A percentile compares a stretch with the other conserved stretches of the same genome.
These are phyloP conservation scores for Wickerhamiella musiphila DNA, from an alignment of 805 yeast genomes.

Conservation along the genomic window DNA sequence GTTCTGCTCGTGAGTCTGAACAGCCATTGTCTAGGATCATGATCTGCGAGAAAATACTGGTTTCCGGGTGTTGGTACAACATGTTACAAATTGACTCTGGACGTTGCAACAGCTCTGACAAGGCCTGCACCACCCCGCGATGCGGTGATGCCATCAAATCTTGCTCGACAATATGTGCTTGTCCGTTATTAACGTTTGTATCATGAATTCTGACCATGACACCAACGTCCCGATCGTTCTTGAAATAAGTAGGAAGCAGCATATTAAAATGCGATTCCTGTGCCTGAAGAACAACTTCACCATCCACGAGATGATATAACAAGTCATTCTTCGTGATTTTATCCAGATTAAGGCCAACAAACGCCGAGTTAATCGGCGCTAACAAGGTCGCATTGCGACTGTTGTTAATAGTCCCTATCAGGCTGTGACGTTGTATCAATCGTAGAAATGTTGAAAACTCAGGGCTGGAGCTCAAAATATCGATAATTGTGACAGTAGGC, in stretches of 20 bases:
- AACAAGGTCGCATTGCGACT: slow-evolving; percentile 48
- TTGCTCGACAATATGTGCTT: slow-evolving; percentile 10
- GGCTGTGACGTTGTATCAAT: slow-evolving; percentile 41
- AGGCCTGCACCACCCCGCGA: slow-evolving; percentile 16
- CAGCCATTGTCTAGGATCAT: slow-evolving; percentile 4
- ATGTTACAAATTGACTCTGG: slow-evolving; percentile 10
- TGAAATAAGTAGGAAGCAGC: slow-evolving; percentile 6
- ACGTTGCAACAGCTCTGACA: slow-evolving; percentile 8
- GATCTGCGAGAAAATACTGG: slow-evolving; percentile 8
- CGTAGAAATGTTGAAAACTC: slow-evolving; percentile 49
- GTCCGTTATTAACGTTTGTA: slow-evolving; percentile 9
- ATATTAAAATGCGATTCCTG: slow-evolving; percentile 1
- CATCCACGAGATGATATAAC: slow-evolving; percentile 21
- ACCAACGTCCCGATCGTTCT: slow-evolving; percentile 8
- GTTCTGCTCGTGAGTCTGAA: too few species aligned
- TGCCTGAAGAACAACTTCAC: slow-evolving; percentile 7
- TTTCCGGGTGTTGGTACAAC: slow-evolving; percentile 6
- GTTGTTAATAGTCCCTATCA: slow-evolving; percentile 43
- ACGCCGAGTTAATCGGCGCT: slow-evolving; percentile 73
- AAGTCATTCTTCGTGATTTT: slow-evolving; percentile 11
- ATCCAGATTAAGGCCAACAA: slow-evolving; percentile 20
- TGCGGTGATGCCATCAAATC: slow-evolving; percentile 13
- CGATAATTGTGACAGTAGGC: slow-evolving; percentile 29
- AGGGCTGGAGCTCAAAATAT: slow-evolving; percentile 45
- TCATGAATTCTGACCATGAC: slow-evolving; percentile 8